phyloP scores from a whole-genome alignment of 2,329 filamentous ascomycete species.

The Aspergillus niger region DNA sequence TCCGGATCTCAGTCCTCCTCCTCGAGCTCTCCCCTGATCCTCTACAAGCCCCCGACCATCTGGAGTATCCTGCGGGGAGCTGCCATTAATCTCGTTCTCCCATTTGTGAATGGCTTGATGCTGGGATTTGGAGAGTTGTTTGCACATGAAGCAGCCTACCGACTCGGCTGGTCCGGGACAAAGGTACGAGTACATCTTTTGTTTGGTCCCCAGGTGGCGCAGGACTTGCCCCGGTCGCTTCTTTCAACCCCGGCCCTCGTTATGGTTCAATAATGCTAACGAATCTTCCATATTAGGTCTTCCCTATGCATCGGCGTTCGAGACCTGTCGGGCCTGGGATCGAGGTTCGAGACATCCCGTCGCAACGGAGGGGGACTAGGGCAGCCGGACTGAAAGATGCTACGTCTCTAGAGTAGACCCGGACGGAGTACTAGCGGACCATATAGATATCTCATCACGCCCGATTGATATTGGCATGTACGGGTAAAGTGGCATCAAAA shows the following conservation, averaged over 20 bases:
- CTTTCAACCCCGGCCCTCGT: not conserved
- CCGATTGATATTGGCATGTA: not conserved
- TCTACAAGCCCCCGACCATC: conserved; percentile 85
- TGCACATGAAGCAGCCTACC: conserved; percentile 91
- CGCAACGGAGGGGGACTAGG: conserved; percentile 53
- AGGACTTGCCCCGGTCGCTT: not conserved
- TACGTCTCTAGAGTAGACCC: conserved; percentile 65
- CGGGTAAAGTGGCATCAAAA: not conserved
- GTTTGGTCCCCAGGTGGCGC: too few relatives aligned
- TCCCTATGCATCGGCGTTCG: conserved; percentile 61
- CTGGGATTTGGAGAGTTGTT: conserved; percentile 95
- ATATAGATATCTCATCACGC: conserved; percentile 11
- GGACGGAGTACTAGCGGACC: conserved; percentile 1
- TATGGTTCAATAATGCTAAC: conserved; percentile 3
- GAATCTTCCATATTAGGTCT: conserved; percentile 48
- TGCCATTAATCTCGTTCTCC: conserved; percentile 91
- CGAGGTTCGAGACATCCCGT: conserved; percentile 70
- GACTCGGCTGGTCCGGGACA: conserved; percentile 89
- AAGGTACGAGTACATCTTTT: conserved; percentile 64
- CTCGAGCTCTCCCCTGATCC: conserved; percentile 45
- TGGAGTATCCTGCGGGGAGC: conserved; percentile 85
- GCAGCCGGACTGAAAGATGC: conserved; percentile 64
- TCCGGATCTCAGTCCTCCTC: conserved; percentile 34
- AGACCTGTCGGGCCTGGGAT: conserved; percentile 78
- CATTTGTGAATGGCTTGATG: conserved; percentile 98